These are phyloP conservation scores for Rosa lucieae DNA, from an alignment of 306 rosid genomes.

Conservation along the genomic window DNA sequence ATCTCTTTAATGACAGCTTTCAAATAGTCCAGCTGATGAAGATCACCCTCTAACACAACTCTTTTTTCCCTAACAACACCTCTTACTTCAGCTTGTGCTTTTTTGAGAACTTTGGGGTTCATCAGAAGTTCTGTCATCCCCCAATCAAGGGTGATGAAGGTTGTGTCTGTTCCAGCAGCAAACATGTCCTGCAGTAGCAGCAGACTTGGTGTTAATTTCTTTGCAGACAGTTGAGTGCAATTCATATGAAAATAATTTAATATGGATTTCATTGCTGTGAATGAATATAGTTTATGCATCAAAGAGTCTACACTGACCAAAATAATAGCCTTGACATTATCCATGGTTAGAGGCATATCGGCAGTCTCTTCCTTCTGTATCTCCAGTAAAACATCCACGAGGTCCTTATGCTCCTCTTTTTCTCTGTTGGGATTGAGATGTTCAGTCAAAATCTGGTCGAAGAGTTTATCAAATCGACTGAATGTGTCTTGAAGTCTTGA, in stretches of 20 bases:
- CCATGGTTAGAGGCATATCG: constrained; percentile 51
- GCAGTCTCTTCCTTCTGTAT: constrained; percentile 38
- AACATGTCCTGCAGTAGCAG: constrained; percentile 61
- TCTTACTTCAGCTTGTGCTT: constrained; percentile 62
- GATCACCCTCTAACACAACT: constrained; percentile 48
- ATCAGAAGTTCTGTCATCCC: constrained; percentile 63
- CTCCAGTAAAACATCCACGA: constrained; percentile 62
- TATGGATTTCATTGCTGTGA: background rate
- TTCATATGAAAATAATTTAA: background rate
- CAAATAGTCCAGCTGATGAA: constrained; percentile 49
- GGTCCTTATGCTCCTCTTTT: constrained; percentile 50
- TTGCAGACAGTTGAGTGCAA: background rate
- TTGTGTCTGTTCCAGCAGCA: constrained; percentile 78
- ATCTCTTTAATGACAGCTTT: constrained; percentile 60
- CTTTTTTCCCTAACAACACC: constrained; percentile 44
- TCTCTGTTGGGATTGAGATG: constrained; percentile 36
- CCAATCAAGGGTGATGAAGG: constrained; percentile 66
- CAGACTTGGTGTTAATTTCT: background rate
- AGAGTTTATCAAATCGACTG: constrained; percentile 44
- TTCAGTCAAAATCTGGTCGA: constrained; percentile 55
- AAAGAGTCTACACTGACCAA: constrained; percentile 40
- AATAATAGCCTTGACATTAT: constrained; percentile 66
- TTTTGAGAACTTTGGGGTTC: constrained; percentile 50
- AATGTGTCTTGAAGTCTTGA: constrained; percentile 48
- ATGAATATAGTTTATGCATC: background rate